phyloP scores from a whole-genome alignment of 306 rosid genomes.

The Acacia acuminata region DNA sequence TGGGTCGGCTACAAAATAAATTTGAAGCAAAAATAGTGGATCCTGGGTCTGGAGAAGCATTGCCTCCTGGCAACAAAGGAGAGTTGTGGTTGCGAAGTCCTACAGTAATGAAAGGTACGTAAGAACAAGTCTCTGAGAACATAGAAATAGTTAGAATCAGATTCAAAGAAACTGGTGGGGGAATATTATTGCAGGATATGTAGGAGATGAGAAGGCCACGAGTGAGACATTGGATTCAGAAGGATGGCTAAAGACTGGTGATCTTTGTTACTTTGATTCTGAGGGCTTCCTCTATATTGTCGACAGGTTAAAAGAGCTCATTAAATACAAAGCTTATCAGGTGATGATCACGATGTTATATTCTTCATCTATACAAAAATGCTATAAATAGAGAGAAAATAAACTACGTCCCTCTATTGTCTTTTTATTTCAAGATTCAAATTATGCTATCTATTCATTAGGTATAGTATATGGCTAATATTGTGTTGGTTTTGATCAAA shows the following conservation, averaged over 20 bases:
- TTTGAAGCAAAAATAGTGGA: background rate
- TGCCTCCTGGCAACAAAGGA: background rate
- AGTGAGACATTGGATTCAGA: slow-evolving; percentile 71
- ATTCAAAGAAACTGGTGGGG: background rate
- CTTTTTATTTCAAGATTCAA: too few relatives aligned
- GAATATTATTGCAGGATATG: slow-evolving; percentile 56
- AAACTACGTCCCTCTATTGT: background rate
- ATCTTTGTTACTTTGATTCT: slow-evolving; percentile 88
- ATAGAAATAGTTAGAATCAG: background rate
- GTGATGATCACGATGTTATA: slow-evolving; percentile 33
- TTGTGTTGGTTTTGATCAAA: too few relatives aligned
- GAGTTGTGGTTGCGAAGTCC: background rate
- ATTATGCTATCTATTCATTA: too few relatives aligned
- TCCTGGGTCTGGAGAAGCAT: background rate
- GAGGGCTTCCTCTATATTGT: slow-evolving; percentile 52
- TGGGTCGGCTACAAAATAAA: background rate
- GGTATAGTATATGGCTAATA: too few relatives aligned
- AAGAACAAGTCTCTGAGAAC: background rate
- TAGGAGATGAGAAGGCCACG: slow-evolving; percentile 79
- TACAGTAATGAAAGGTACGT: background rate
- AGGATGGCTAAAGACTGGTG: slow-evolving; percentile 93
- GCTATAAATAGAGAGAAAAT: too few relatives aligned
- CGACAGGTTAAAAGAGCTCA: slow-evolving; percentile 87
- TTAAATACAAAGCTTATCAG: slow-evolving; percentile 94
- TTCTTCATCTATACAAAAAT: background rate